phyloP scores from a whole-genome alignment of 2,329 filamentous ascomycete genomes.

The Penicillium sp. region DNA sequence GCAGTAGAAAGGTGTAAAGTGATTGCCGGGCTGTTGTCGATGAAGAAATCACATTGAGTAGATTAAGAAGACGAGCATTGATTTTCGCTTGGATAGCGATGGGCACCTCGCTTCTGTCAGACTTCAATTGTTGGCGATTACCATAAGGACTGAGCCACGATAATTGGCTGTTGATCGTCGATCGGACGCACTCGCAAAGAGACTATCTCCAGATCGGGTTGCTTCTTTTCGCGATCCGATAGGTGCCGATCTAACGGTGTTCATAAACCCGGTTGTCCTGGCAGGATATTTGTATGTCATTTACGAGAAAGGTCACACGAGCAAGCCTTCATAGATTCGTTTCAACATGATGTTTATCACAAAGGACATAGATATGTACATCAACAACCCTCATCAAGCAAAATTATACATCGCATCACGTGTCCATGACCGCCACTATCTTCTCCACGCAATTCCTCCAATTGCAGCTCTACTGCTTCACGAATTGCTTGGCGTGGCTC shows the following conservation, averaged over 20 bases:
- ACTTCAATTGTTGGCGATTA: neutral
- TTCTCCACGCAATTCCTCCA: neutral
- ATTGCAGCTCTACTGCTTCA: constrained; percentile 51
- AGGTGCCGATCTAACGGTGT: neutral
- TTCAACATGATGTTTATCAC: neutral
- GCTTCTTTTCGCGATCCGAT: neutral
- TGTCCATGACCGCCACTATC: neutral
- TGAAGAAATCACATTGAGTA: neutral
- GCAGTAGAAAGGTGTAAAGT: neutral
- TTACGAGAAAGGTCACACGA: neutral
- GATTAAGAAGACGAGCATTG: neutral
- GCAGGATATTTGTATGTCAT: too few relatives aligned
- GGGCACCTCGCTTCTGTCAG: neutral
- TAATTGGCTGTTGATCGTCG: neutral
- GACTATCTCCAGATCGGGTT: neutral
- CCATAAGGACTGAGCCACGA: neutral
- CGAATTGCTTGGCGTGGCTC: constrained; percentile 52
- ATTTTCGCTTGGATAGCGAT: neutral
- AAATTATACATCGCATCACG: neutral
- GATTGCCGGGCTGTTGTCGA: neutral
- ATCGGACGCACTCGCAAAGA: neutral
- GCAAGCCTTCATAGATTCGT: neutral
- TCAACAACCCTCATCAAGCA: neutral
- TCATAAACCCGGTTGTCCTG: neutral
- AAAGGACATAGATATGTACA: neutral